Evolutionary conservation across 805 yeast species (phyloP), one percentile per base, ranked within the genome.

Genomic region (Monosporozyma aerobia): DNA sequence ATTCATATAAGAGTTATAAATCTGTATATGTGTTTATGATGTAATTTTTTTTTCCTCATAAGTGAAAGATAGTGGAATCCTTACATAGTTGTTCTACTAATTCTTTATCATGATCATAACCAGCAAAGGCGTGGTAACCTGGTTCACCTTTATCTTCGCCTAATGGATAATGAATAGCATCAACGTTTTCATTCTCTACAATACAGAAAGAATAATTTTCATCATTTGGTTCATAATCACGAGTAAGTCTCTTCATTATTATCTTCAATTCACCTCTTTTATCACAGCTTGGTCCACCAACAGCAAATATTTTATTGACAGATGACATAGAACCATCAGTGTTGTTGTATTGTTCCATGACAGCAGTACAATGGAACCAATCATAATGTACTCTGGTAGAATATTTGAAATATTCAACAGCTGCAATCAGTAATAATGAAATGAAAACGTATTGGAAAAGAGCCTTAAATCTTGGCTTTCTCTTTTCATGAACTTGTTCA

Each of bases 281-380:
- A 52, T 74, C 77, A 61, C 77, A 74, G 46, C 72, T 65, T 39
- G 74, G 72, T 1, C 77, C 77, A 44, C 77, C 77, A 22, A 63
- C 59, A 7, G 76, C 69, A 53, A 63, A 69, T 32, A 71, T 54
- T 46, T 65, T 65, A 10, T 69, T 63, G 1, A 70, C 65, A 14
- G 58, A 59, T 25, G 61, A 53, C 14, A 63, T 61, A 9, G 54
- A 19, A n/a, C 52, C 52, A 22, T 32, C 22, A 7, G 44, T 19
- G 7, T 48, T 48, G 9, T 54, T 53, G 11, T 62, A 47, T 14
- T 56, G 51, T 25, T 64, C 63, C 9, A 62, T 56, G 6, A 58
- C 51, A 13, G 75, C 70, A 11, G 75, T 73, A 54, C 77, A 74
- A 51, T 74, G 77, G 58, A 74, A 71, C 76, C 75, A 73, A 30